phyloP scores from a whole-genome alignment of 768 basidiomycete species.

The Boletus rubescentipes region DNA sequence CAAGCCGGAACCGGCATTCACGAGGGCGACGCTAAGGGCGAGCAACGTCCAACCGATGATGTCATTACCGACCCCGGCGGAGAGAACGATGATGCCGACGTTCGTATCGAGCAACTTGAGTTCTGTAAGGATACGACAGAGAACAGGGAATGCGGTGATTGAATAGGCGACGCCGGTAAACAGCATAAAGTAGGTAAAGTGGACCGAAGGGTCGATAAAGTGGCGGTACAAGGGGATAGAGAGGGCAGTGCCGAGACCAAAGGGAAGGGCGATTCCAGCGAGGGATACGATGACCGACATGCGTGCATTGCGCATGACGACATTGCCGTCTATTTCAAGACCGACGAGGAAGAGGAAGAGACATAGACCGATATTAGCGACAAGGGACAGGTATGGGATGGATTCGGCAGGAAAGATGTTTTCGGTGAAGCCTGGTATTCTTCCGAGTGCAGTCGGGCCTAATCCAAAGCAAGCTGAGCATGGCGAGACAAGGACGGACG shows the following conservation, averaged over 20 bases:
- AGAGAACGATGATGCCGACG: conserved; percentile 90
- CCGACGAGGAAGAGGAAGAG: conserved; percentile 93
- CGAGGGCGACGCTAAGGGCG: conserved; percentile 88
- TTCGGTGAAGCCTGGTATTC: conserved; percentile 85
- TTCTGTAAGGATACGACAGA: conserved; percentile 87
- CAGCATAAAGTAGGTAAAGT: conserved; percentile 90
- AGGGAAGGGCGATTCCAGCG: conserved; percentile 85
- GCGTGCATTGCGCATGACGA: conserved; percentile 77
- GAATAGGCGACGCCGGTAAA: conserved; percentile 92
- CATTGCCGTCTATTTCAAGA: conserved; percentile 78
- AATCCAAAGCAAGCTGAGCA: background rate
- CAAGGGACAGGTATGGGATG: conserved; percentile 75
- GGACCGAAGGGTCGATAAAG: conserved; percentile 65
- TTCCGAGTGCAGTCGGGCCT: conserved; percentile 62
- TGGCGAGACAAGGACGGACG: conserved; percentile 31
- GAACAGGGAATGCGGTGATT: conserved; percentile 83
- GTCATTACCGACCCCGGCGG: conserved; percentile 89
- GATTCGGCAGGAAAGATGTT: conserved; percentile 80
- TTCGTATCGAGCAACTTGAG: conserved; percentile 88
- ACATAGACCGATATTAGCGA: conserved; percentile 85
- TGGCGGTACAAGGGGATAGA: conserved; percentile 50
- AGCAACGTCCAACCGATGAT: conserved; percentile 87
- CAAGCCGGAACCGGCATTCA: conserved; percentile 81
- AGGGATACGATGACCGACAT: conserved; percentile 68
- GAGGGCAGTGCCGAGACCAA: conserved; percentile 76